Evolutionary conservation across 306 rosid genomes (phyloP).

Genomic region (Trifolium repens): DNA sequence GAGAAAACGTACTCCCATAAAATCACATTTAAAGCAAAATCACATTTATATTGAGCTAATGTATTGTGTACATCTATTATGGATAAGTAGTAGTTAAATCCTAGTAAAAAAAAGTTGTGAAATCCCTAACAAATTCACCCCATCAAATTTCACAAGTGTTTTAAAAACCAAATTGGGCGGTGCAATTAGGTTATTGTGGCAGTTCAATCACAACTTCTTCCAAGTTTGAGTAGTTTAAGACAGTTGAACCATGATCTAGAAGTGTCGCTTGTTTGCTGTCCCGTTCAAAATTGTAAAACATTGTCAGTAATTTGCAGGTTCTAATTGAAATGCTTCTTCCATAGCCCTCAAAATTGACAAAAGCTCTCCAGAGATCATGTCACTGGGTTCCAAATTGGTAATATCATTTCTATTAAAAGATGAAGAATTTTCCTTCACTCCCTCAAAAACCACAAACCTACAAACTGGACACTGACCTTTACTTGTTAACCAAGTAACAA

Average conservation of each 20-base stretch:
- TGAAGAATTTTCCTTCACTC: conserved; percentile 35
- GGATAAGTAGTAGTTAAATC: too few species aligned
- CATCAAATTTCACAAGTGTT: too few species aligned
- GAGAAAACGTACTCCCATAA: too few species aligned
- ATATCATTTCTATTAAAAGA: conserved; percentile 27
- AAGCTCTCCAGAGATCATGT: conserved; percentile 43
- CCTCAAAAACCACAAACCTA: conserved; percentile 58
- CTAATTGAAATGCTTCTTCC: conserved; percentile 54
- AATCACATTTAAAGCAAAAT: too few species aligned
- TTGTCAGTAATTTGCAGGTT: neutral
- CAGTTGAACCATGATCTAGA: neutral
- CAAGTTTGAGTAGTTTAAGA: neutral
- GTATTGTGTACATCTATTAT: too few species aligned
- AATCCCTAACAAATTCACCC: too few species aligned
- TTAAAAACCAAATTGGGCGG: too few species aligned
- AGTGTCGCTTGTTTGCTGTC: neutral
- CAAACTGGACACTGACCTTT: conserved; percentile 79
- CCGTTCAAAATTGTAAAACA: neutral
- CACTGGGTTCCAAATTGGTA: conserved; percentile 25
- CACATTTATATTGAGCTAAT: too few species aligned
- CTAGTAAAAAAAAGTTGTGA: too few species aligned
- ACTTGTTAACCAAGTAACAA: conserved; percentile 76
- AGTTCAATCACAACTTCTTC: neutral
- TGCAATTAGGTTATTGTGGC: too few species aligned
- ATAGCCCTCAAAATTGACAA: conserved; percentile 57